Base-by-base conservation (phyloP, 805 yeast species). In the Ogataea dorogensis region DNA sequence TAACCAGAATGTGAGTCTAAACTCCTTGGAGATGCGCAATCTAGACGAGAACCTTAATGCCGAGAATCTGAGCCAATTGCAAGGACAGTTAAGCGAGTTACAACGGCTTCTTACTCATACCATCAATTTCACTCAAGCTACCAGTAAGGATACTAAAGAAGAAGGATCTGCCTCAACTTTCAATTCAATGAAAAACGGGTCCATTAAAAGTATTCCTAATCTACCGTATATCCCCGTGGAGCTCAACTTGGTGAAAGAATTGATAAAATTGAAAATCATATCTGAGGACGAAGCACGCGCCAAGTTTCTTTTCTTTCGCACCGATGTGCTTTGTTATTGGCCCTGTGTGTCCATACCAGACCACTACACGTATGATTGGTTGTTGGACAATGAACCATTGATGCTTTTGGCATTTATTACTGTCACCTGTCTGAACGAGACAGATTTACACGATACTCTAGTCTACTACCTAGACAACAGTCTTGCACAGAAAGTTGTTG, bases 341-440 rank as follows among this genome's bases (percentile, higher is more conserved):
- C 81, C 80, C 7, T 61, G 71, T 26, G 58, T 71, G 3, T 61
- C 73, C 11, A 51, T 74, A 19, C 69, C 78, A 0, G 20, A 35
- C 0, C 40, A 50, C 24, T 60, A 60, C 19, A 56, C 64, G 11
- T 73, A 65, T 42, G 67, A 71, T 12, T 61, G 60, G 51, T 43
- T 73, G 13, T 30, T 66, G 9, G 65, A 65, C 14, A 51, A 66
- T 28, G 64, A 67, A 24, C 79, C 79, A 0, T 42, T 71, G 26
- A 49, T 71, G 1, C 52, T 75, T 12, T 45, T 67, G 17, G 61
- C 71, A 2, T 67, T 68, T 38, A 60, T 74, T 12, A 63, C 69
- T 11, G 77, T 67, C 13, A 71, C 78, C 3, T 64, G 74, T 26
- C 53, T 73, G 26, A 70, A 73, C 49, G 65, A 67, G 33, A 65